These are phyloP conservation scores for Penicillium sp. DNA, from an alignment of 2,329 filamentous ascomycete genomes.

Conservation along the genomic window DNA sequence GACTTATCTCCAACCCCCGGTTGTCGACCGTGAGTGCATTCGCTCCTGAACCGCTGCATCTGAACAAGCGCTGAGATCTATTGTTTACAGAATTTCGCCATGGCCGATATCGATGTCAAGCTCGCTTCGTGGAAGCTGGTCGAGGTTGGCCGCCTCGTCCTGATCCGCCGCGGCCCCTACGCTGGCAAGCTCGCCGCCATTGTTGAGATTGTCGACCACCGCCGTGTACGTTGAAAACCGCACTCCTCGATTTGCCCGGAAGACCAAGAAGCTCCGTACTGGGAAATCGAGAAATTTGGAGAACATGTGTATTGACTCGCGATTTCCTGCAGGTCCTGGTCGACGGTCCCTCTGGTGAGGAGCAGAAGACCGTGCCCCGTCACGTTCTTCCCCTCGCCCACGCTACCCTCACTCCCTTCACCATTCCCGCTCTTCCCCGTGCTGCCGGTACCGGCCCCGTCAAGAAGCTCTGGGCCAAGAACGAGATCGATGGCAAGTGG, in stretches of 20 bases:
- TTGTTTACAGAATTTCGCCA: slow-evolving; percentile 60
- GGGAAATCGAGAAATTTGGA: not conserved
- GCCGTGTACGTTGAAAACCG: slow-evolving; percentile 75
- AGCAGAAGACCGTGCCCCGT: slow-evolving; percentile 77
- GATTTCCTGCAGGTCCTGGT: slow-evolving; percentile 72
- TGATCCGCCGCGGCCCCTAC: slow-evolving; percentile 80
- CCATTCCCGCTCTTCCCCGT: slow-evolving; percentile 81
- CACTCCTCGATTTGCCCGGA: not conserved
- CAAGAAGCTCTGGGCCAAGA: slow-evolving; percentile 86
- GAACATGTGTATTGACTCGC: slow-evolving; percentile 20
- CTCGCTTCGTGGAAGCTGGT: slow-evolving; percentile 89
- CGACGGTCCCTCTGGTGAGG: slow-evolving; percentile 84
- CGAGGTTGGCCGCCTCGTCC: slow-evolving; percentile 96
- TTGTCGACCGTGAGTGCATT: slow-evolving; percentile 43
- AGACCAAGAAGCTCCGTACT: not conserved
- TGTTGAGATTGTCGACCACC: slow-evolving; percentile 99
- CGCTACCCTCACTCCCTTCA: slow-evolving; percentile 84
- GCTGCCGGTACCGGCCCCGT: slow-evolving; percentile 78
- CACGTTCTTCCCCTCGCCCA: slow-evolving; percentile 79
- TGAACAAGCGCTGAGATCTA: slow-evolving; percentile 26
- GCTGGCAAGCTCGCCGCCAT: slow-evolving; percentile 86
- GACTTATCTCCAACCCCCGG: slow-evolving; percentile 33
- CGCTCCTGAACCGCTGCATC: slow-evolving; percentile 10
- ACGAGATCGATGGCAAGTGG: slow-evolving; percentile 91
- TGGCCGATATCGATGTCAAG: slow-evolving; percentile 80